These are phyloP conservation scores for Pueraria montana DNA, from an alignment of 306 rosid genomes.

Conservation along the genomic window DNA sequence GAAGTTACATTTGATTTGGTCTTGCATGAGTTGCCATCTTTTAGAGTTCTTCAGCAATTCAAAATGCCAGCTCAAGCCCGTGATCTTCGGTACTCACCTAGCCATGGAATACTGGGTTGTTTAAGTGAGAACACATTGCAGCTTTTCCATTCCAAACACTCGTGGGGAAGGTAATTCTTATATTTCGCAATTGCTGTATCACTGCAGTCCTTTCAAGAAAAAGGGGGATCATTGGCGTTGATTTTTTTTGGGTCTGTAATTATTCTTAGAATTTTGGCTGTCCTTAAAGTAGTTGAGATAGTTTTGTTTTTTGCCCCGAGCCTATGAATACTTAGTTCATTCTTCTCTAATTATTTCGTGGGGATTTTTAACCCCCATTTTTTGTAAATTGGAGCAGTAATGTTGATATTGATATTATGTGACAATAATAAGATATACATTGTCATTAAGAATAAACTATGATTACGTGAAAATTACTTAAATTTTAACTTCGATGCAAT, in stretches of 20 bases:
- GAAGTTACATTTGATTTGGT: constrained; percentile 63
- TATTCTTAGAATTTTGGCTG: constrained; percentile 17
- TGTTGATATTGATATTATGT: constrained; percentile 10
- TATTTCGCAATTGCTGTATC: neutral
- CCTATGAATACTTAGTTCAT: neutral
- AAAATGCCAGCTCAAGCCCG: constrained; percentile 62
- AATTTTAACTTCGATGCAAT: neutral
- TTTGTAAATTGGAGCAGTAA: neutral
- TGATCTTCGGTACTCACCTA: constrained; percentile 74
- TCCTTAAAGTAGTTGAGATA: constrained; percentile 17
- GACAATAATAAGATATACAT: neutral
- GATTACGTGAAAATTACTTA: neutral
- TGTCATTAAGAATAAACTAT: neutral
- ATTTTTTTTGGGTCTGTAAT: neutral
- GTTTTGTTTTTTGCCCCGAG: neutral
- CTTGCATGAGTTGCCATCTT: constrained; percentile 84
- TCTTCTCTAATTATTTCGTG: neutral
- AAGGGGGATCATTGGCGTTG: neutral
- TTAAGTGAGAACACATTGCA: constrained; percentile 70
- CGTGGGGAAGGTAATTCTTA: constrained; percentile 49
- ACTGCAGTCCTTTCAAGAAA: neutral
- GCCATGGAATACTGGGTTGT: constrained; percentile 71
- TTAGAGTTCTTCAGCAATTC: constrained; percentile 66
- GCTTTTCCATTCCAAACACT: constrained; percentile 58
- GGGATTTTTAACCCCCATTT: neutral